Evolutionary conservation across 2,329 filamentous ascomycete genomes (phyloP).

Genomic region (Epicoccum nigrum): DNA sequence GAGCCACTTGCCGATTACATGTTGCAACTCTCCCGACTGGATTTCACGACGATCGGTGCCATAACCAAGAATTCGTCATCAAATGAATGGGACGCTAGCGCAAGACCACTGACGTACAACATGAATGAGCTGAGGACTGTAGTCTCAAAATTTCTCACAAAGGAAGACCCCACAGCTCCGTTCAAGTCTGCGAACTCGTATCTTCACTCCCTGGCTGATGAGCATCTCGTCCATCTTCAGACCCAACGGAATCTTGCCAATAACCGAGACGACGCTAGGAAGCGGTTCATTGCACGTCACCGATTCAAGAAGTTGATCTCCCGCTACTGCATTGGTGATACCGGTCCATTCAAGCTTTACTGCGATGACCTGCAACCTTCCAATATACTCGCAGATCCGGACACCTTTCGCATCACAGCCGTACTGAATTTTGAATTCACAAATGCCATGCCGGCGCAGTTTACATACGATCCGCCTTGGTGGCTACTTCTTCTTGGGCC

Average conservation of each 20-base stretch:
- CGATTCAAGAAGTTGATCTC: background rate
- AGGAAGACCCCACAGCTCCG: background rate
- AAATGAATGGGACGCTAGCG: background rate
- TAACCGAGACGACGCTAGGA: background rate
- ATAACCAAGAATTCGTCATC: background rate
- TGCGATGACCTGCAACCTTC: constrained; percentile 49
- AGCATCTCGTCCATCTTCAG: background rate
- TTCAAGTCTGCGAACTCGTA: background rate
- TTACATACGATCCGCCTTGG: constrained; percentile 48
- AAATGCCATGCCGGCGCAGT: constrained; percentile 51
- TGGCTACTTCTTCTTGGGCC: constrained; percentile 46
- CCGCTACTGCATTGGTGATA: constrained; percentile 27
- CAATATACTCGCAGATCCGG: constrained; percentile 50
- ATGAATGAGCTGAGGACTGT: background rate
- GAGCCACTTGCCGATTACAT: background rate
- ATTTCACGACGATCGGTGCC: background rate
- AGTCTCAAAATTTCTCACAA: background rate
- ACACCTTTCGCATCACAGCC: constrained; percentile 44
- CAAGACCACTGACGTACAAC: background rate
- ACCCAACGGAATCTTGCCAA: background rate
- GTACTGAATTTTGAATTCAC: constrained; percentile 53
- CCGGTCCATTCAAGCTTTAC: constrained; percentile 49
- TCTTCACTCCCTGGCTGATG: background rate
- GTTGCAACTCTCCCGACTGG: background rate
- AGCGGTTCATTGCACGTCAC: background rate